Evolutionary conservation across 768 basidiomycete species (phyloP).

Genomic region (Paxillus involutus): DNA sequence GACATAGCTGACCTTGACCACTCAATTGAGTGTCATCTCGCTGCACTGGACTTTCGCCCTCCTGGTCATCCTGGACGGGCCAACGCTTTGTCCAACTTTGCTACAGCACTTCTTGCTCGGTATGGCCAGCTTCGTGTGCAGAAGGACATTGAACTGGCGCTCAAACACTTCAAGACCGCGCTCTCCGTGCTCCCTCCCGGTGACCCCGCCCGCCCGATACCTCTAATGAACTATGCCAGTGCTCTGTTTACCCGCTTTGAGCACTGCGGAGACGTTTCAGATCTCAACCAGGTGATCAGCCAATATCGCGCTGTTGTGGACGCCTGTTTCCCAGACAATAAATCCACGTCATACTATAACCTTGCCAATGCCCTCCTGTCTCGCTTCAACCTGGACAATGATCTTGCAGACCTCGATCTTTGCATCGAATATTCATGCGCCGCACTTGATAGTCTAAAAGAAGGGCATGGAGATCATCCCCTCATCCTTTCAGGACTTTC

Average conservation of each 20-base stretch:
- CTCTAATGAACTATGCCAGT: conserved; percentile 30
- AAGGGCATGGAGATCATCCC: conserved; percentile 15
- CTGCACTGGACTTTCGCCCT: conserved; percentile 27
- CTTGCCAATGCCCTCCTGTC: conserved; percentile 31
- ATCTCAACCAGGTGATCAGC: conserved; percentile 23
- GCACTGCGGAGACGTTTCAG: conserved; percentile 14
- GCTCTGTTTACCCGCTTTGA: conserved; percentile 29
- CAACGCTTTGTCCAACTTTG: conserved; percentile 28
- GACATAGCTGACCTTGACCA: conserved; percentile 26
- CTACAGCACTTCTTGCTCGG: conserved; percentile 25
- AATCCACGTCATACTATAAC: conserved; percentile 23
- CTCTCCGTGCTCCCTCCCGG: conserved; percentile 16
- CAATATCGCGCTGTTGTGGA: conserved; percentile 23
- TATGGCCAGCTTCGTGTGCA: conserved; percentile 21
- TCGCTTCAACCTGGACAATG: conserved; percentile 23
- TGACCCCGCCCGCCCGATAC: not conserved
- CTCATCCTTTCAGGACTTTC: conserved; percentile 23
- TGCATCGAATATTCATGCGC: conserved; percentile 20
- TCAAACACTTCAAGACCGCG: conserved; percentile 22
- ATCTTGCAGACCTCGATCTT: conserved; percentile 13
- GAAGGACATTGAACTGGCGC: conserved; percentile 30
- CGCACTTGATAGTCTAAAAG: conserved; percentile 16
- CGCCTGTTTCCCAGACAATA: conserved; percentile 15
- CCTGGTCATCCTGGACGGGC: conserved; percentile 25
- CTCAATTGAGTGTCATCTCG: conserved; percentile 27